Percentiles rank a stretch among this genome's conserved stretches.
Evolutionary conservation across 2,329 filamentous ascomycete species (phyloP).

Genomic region (Diaporthe caulivora): DNA sequence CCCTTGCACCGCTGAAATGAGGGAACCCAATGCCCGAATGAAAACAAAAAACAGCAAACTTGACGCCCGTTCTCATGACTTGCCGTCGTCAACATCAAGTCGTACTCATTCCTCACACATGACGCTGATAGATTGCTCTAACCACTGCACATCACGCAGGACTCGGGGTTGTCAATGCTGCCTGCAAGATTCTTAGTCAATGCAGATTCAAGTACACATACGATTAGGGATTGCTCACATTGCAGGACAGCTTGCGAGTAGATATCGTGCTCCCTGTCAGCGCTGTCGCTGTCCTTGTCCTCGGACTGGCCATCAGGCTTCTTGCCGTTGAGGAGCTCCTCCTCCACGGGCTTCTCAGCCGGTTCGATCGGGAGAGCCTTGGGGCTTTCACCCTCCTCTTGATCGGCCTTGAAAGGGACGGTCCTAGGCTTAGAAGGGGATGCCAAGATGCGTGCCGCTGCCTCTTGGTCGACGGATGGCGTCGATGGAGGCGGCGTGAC

Average conservation of each 20-base stretch:
- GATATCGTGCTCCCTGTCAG: conserved; percentile 88
- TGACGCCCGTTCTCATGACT: conserved; percentile 30
- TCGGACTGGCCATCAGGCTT: conserved; percentile 72
- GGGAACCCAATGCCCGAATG: conserved; percentile 21
- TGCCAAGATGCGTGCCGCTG: conserved; percentile 58
- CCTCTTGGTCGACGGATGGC: conserved; percentile 56
- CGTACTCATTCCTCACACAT: conserved; percentile 21
- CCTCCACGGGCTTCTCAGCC: conserved; percentile 71
- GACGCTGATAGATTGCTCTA: conserved; percentile 56
- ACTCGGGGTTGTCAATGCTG: conserved; percentile 97
- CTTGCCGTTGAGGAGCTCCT: conserved; percentile 67
- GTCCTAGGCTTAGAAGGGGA: conserved; percentile 67
- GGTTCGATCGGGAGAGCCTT: conserved; percentile 83
- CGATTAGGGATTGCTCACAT: conserved; percentile 68
- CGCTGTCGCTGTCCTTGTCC: conserved; percentile 78
- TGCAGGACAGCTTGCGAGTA: conserved; percentile 92
- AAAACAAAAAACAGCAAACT: conserved; percentile 20
- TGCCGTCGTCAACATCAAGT: conserved; percentile 31
- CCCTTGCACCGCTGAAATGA: conserved; percentile 22
- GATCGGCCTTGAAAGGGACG: conserved; percentile 81
- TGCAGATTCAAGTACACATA: neutral
- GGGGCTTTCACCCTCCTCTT: conserved; percentile 82
- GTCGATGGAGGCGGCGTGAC: conserved; percentile 70
- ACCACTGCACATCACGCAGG: conserved; percentile 97
- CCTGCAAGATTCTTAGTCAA: conserved; percentile 61